Conservation (phyloP, 768 basidiomycete species). For the Suillus subalutaceus region DNA sequence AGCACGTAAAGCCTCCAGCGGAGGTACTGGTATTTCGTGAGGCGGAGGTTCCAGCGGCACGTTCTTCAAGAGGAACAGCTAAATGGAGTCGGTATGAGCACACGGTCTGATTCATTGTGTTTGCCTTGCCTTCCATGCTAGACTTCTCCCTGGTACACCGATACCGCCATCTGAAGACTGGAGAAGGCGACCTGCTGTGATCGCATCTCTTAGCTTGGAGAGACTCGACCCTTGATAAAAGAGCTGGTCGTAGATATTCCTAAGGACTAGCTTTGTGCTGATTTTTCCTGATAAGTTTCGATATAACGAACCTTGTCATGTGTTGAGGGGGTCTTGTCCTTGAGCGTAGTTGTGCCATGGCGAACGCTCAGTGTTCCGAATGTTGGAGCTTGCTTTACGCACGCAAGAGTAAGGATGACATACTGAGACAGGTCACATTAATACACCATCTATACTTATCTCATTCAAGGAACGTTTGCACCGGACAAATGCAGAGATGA, state of each 20-base stretch:
- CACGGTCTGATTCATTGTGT: constrained; percentile 17
- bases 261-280: constrained; percentile 19
- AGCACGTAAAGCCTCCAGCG: constrained; percentile 44
- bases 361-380: constrained; percentile 5
- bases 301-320: constrained; percentile 28
- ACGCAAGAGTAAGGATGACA: neutral
- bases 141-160: constrained; percentile 72
- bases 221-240: constrained; percentile 58
- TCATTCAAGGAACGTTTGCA: neutral
- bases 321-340: constrained; percentile 25
- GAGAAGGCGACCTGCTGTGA: constrained; percentile 63
- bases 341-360: constrained; percentile 26
- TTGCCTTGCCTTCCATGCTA: constrained; percentile 75
- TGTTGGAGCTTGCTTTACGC: neutral
- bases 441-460: neutral
- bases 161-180: constrained; percentile 40
- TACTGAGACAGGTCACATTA: neutral
- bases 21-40: constrained; percentile 38
- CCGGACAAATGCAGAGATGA: neutral
- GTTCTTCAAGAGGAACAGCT: constrained; percentile 71
- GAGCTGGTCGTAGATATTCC: constrained; percentile 45
- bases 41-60: constrained; percentile 57
- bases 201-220: constrained; percentile 68
- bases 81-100: constrained; percentile 25
- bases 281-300: neutral